Evolutionary conservation across 2,329 filamentous ascomycete species (phyloP).

Genomic region (Metarhizium humberi): DNA sequence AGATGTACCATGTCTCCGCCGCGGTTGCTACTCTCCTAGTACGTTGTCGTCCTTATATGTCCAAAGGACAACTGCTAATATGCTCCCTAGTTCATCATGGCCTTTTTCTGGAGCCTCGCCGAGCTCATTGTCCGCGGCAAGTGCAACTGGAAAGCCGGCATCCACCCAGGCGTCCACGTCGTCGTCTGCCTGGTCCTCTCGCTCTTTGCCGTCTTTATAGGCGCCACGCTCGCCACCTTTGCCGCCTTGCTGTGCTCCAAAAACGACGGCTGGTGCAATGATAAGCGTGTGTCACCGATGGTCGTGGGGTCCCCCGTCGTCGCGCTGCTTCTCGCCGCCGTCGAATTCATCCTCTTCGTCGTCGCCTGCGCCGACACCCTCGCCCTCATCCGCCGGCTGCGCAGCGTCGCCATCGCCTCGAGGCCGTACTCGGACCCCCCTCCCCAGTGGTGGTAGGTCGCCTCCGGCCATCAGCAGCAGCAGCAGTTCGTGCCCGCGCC

Average conservation of each 20-base stretch:
- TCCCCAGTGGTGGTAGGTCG: background rate
- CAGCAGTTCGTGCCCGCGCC: background rate
- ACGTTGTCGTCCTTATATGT: background rate
- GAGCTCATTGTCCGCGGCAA: constrained; percentile 28
- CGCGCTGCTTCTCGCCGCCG: constrained; percentile 15
- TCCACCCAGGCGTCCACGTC: constrained; percentile 35
- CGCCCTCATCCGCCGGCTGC: constrained; percentile 15
- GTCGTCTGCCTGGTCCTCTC: constrained; percentile 32
- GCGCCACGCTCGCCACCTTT: constrained; percentile 14
- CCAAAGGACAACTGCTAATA: background rate
- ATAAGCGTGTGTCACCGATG: background rate
- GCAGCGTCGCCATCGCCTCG: background rate
- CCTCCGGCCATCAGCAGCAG: background rate
- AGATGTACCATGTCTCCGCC: too few relatives aligned
- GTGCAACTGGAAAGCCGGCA: constrained; percentile 23
- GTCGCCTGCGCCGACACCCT: constrained; percentile 29
- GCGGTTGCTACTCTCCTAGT: background rate
- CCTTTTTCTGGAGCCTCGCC: constrained; percentile 27
- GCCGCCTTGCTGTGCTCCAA: background rate
- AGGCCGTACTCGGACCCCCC: constrained; percentile 3
- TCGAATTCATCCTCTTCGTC: constrained; percentile 30
- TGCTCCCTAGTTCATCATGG: constrained; percentile 20
- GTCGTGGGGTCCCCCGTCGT: constrained; percentile 15
- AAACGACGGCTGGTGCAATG: too few relatives aligned
- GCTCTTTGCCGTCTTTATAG: constrained; percentile 20